Evolutionary conservation across 2,329 filamentous ascomycete species (phyloP).

Genomic region (Aspergillus candidus): DNA sequence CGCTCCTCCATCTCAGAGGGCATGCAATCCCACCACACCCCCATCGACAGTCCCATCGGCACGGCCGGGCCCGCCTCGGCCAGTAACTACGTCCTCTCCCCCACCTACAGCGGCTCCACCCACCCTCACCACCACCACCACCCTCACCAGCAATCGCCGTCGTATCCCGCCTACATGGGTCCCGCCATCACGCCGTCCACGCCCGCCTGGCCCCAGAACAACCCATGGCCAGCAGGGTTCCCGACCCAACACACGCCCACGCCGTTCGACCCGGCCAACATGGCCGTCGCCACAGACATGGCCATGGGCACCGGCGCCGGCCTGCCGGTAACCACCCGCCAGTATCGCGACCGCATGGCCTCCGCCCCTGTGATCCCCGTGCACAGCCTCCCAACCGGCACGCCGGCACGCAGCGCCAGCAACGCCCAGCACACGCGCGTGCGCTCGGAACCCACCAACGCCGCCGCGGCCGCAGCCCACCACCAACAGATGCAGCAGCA

Average conservation of each 20-base stretch:
- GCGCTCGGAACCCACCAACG: conserved; percentile 14
- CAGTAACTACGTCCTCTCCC: conserved; percentile 21
- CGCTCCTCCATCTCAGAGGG: conserved; percentile 23
- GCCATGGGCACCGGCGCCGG: conserved; percentile 9
- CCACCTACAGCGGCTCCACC: conserved; percentile 17
- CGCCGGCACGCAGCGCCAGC: conserved; percentile 16
- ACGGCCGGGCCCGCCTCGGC: conserved; percentile 6
- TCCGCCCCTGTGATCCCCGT: conserved; percentile 30
- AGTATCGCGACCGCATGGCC: conserved; percentile 30
- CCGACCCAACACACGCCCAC: conserved; percentile 18
- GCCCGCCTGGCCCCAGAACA: conserved; percentile 10
- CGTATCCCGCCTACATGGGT: conserved; percentile 17
- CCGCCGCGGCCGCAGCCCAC: conserved; percentile 1
- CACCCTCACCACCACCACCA: conserved; percentile 19
- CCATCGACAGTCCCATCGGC: conserved; percentile 23
- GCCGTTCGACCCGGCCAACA: conserved; percentile 13
- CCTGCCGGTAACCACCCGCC: conserved; percentile 11
- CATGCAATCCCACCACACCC: conserved; percentile 11
- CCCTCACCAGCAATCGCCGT: conserved; percentile 19
- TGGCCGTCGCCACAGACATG: conserved; percentile 8
- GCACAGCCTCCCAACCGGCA: conserved; percentile 16
- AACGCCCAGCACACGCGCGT: conserved; percentile 15
- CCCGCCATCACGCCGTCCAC: conserved; percentile 10
- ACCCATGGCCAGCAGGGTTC: conserved; percentile 18
- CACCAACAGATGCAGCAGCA: conserved; percentile 9